Evolutionary conservation across 2,329 filamentous ascomycete genomes (phyloP).

Genomic region (Pyricularia pennisetigena): DNA sequence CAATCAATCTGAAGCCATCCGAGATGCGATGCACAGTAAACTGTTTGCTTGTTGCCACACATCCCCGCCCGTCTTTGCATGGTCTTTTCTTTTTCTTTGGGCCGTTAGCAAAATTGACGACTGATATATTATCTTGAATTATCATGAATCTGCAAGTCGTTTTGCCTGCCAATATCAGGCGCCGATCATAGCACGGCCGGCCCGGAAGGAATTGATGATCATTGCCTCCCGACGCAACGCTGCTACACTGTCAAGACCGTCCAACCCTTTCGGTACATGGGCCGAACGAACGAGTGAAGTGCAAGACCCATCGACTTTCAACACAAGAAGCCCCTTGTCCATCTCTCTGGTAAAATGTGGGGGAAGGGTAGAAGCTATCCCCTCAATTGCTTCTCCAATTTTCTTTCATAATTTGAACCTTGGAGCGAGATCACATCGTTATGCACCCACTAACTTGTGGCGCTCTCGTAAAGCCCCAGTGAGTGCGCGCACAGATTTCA

Average conservation of each 20-base stretch:
- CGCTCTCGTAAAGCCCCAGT: neutral
- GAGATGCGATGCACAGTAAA: neutral
- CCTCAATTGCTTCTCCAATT: neutral
- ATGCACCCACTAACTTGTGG: neutral
- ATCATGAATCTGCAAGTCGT: neutral
- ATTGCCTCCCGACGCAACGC: neutral
- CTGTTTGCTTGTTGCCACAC: neutral
- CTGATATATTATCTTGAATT: neutral
- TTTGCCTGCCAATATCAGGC: neutral
- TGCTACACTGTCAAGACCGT: neutral
- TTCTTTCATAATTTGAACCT: neutral
- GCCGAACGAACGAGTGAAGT: neutral
- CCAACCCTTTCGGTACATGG: neutral
- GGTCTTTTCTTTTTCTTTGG: neutral
- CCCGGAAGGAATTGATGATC: neutral
- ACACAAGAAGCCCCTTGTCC: neutral
- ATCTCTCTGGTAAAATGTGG: neutral
- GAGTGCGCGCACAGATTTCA: neutral
- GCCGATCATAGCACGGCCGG: neutral
- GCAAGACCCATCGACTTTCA: neutral
- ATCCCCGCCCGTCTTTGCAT: neutral
- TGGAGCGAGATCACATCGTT: neutral
- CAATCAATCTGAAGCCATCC: neutral
- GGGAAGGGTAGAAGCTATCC: neutral
- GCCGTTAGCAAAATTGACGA: neutral